phyloP scores from a whole-genome alignment of 192 early-diverging fungal genomes.

The Backusella macrospora region DNA sequence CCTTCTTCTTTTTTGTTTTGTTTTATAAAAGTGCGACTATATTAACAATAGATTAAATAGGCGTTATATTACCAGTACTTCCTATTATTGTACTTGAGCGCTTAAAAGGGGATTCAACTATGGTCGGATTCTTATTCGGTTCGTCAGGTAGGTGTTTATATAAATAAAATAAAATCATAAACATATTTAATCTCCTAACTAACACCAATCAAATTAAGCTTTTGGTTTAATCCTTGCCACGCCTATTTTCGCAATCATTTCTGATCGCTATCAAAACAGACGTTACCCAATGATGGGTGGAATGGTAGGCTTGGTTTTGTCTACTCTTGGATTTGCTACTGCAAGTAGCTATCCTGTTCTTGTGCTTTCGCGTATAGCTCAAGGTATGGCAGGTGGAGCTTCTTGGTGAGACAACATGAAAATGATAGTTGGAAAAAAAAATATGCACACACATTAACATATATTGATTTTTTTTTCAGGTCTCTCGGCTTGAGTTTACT shows the following conservation, averaged over 20 bases:
- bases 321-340: conserved; percentile 65
- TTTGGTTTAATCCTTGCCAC: conserved; percentile 65
- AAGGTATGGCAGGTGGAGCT: conserved; percentile 74
- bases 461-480: conserved; percentile 33
- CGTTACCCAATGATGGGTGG: conserved; percentile 77
- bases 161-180: background rate
- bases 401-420: conserved; percentile 53
- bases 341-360: conserved; percentile 67
- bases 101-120: conserved; percentile 55
- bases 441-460: background rate
- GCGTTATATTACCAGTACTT: conserved; percentile 69
- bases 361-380: conserved; percentile 69
- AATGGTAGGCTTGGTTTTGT: conserved; percentile 63
- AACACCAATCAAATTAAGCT: conserved; percentile 33
- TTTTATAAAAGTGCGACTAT: background rate
- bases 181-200: background rate
- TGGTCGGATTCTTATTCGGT: conserved; percentile 72
- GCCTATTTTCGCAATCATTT: conserved; percentile 68
- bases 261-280: conserved; percentile 71
- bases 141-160: conserved; percentile 57
- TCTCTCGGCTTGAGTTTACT: conserved; percentile 73
- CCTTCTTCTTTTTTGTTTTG: background rate
- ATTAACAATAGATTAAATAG: background rate
- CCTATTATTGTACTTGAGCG: conserved; percentile 68
- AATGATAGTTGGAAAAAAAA: background rate